A percentile compares a stretch with the other conserved stretches of the same genome.
Evolutionary conservation across 306 rosid genomes (phyloP).

Genomic region (Leucaena leucocephala): DNA sequence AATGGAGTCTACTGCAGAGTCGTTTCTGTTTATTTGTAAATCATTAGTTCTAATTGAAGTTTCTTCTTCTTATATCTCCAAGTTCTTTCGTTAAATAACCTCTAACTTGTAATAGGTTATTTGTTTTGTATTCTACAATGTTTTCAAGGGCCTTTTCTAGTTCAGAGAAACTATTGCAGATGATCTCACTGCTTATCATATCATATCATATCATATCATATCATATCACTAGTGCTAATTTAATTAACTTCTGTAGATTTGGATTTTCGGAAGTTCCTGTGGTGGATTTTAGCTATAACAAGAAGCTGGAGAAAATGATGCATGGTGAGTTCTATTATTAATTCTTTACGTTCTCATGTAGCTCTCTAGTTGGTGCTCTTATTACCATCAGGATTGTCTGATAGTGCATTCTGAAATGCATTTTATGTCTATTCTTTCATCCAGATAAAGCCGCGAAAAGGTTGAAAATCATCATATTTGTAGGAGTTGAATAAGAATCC

Average conservation of each 20-base stretch:
- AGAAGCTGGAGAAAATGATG: conserved; percentile 37
- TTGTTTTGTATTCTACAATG: background rate
- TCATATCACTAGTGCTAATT: conserved; percentile 11
- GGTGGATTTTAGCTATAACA: conserved; percentile 15
- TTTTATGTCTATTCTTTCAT: conserved; percentile 5
- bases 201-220: conserved; percentile 20
- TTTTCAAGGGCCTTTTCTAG: conserved; percentile 5
- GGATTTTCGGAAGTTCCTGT: conserved; percentile 28
- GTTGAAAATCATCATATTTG: conserved; percentile 22
- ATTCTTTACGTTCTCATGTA: conserved; percentile 12
- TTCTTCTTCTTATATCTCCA: background rate
- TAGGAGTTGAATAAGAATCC: background rate
- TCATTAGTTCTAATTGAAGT: background rate
- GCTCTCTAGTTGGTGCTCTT: conserved; percentile 1
- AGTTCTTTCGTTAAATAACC: background rate
- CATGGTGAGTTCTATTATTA: conserved; percentile 43
- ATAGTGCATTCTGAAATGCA: background rate
- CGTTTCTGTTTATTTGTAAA: background rate
- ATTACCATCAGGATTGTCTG: conserved; percentile 3
- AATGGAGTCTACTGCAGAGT: background rate
- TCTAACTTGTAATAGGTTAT: no score
- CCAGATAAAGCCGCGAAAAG: conserved; percentile 12
- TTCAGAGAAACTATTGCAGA: conserved; percentile 15
- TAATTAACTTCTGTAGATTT: conserved; percentile 28
- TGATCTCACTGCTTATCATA: background rate